Evolutionary conservation across 306 rosid genomes (phyloP).

Genomic region (Prunus mume): DNA sequence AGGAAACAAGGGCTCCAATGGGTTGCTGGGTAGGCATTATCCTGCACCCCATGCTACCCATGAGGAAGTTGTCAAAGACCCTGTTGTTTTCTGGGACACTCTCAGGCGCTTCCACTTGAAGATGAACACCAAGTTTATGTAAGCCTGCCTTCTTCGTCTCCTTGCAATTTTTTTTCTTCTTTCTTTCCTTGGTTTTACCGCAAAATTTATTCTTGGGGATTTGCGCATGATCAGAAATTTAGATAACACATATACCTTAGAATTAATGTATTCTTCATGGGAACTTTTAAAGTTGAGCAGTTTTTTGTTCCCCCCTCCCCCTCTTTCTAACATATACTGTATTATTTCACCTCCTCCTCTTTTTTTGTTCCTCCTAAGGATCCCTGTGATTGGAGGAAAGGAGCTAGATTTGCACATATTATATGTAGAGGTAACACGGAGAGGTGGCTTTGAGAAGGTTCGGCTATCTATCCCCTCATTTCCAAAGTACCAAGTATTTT

Average conservation of each 20-base stretch:
- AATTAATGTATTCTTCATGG: too few relatives aligned
- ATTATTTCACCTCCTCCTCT: neutral
- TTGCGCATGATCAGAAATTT: neutral
- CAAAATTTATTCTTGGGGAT: neutral
- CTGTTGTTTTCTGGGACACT: constrained; percentile 77
- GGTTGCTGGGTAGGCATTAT: constrained; percentile 42
- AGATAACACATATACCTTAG: too few relatives aligned
- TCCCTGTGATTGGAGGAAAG: constrained; percentile 98
- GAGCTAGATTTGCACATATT: constrained; percentile 89
- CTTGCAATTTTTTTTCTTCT: neutral
- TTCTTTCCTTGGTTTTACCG: too few relatives aligned
- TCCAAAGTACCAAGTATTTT: neutral
- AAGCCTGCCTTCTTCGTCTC: constrained; percentile 17
- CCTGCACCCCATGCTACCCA: constrained; percentile 74
- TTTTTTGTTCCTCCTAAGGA: constrained; percentile 35
- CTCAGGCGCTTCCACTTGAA: constrained; percentile 78
- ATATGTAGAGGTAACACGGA: constrained; percentile 78
- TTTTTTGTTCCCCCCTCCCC: too few relatives aligned
- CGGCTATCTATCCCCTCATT: neutral
- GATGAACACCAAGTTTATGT: constrained; percentile 86
- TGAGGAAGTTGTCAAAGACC: constrained; percentile 45
- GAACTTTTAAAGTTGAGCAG: too few relatives aligned
- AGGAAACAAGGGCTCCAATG: constrained; percentile 18
- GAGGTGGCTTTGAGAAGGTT: constrained; percentile 95
- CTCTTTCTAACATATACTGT: neutral